Evolutionary conservation across 768 basidiomycete genomes (phyloP), one percentile per base, ranked within the genome.

Genomic region (Kwoniella botswanensis): DNA sequence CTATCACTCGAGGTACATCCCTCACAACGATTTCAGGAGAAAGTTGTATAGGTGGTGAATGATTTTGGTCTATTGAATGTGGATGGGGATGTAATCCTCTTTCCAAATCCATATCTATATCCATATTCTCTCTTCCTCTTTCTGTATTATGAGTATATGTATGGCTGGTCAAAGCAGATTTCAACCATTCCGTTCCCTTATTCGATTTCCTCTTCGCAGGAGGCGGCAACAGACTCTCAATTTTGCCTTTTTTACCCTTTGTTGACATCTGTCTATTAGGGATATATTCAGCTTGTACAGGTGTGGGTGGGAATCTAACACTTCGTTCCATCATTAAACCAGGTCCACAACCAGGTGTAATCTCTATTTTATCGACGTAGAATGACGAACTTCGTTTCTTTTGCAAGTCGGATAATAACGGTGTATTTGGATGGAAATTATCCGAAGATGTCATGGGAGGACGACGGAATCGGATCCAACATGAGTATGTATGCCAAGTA

Each of bases 261-360:
- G 18, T 63, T 35, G 60, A 42, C 4, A 50, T 44, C 10, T 46
- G 62, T n/a, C 26, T 26, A 41, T 64, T 24, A 18, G 63, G 63
- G 26, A 64, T 64, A 13, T 46, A 53, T 21, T 52, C 53, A 13
- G 29, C 26, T 35, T 54, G 35, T 42, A 55, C 53, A 17, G 63
- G 63, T 53, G 63, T 64, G 7, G 63, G 63, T 18, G 63, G 63
- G 13, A 64, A 64, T 18, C 53, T 52, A 7, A 64, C 63, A 35
- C 52, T 54, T 44, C 63, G 24, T 44, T 54, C 55, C 7, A n/a
- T 15, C 7, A 42, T 53, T 24, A 54, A 18, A 5, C 42, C 17
- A 44, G 60, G 43, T 10, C 12, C 52, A 5, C 50, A 24, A n/a
- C 22, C 44, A 42, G 59, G 59, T 35, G 44, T 7, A 18, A 35